Conservation (phyloP, 2,329 filamentous ascomycete genomes). For the Penicillium sp. region DNA sequence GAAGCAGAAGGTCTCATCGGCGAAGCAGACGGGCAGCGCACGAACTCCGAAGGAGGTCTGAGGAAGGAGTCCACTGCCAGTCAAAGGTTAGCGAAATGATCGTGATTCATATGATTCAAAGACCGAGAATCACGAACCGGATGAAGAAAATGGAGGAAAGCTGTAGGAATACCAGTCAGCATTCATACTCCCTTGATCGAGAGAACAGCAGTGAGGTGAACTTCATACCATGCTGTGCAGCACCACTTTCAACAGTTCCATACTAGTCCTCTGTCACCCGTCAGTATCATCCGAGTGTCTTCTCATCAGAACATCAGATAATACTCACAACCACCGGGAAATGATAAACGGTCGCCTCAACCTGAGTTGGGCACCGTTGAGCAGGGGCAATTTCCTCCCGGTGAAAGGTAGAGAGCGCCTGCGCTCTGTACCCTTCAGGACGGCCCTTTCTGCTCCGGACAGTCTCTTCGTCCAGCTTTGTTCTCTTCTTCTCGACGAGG, state of each 20-base stretch:
- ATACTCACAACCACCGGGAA: not conserved
- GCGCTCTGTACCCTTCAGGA: not conserved
- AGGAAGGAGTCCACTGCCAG: conserved; percentile 15
- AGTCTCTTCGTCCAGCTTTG: too few relatives aligned
- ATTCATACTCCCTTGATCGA: not conserved
- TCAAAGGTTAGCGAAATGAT: not conserved
- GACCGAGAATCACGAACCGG: conserved; percentile 32
- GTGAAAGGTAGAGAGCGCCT: not conserved
- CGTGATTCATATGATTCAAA: too few relatives aligned
- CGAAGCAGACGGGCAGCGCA: not conserved
- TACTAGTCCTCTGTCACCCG: conserved; percentile 51
- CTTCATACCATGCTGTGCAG: conserved; percentile 53
- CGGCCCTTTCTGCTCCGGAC: not conserved
- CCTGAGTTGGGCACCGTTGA: too few relatives aligned
- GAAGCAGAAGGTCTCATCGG: conserved; percentile 2
- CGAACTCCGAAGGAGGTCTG: conserved; percentile 8
- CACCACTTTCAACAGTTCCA: conserved; percentile 56
- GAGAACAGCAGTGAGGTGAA: not conserved
- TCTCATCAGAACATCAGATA: not conserved
- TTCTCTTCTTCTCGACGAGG: not conserved
- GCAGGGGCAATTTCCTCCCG: not conserved
- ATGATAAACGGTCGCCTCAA: not conserved
- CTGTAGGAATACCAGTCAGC: not conserved
- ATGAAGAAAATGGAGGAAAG: conserved; percentile 31
- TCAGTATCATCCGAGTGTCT: not conserved